phyloP scores from a whole-genome alignment of 2,329 filamentous ascomycete species.

The Sporothrix phasma region DNA sequence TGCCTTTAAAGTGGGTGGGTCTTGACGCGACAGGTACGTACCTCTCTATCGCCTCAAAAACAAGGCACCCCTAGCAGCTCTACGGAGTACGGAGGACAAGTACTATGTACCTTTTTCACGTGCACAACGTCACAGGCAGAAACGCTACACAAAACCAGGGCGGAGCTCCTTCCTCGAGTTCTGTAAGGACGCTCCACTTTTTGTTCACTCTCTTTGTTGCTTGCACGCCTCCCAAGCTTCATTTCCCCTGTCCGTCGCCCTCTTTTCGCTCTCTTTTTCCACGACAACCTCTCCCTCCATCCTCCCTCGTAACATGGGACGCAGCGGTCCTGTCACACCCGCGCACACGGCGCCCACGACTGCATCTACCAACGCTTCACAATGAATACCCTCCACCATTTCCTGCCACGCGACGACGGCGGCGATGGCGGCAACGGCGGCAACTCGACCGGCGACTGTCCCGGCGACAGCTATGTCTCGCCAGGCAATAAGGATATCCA shows the following conservation, averaged over 20 bases:
- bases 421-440: background rate
- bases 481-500: conserved; percentile 38
- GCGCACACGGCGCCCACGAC: conserved; percentile 15
- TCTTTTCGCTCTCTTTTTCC: background rate
- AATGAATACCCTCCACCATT: background rate
- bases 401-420: background rate
- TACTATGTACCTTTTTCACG: too few relatives aligned
- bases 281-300: background rate
- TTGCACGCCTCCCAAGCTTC: conserved; percentile 3
- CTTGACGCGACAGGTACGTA: background rate
- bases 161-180: conserved; percentile 9
- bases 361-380: background rate
- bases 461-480: conserved; percentile 23
- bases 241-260: conserved; percentile 1
- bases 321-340: background rate
- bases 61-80: too few relatives aligned
- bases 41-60: too few relatives aligned
- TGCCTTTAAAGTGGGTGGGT: background rate
- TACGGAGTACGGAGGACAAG: too few relatives aligned
- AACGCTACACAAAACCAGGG: background rate
- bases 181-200: background rate
- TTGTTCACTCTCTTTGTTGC: conserved; percentile 2
- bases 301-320: background rate
- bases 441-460: conserved; percentile 17
- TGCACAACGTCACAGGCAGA: too few relatives aligned